Percentiles rank a stretch among this genome's conserved stretches.
phyloP scores from a whole-genome alignment of 371 early-diverging fungal species.

The Mucor ambiguus region DNA sequence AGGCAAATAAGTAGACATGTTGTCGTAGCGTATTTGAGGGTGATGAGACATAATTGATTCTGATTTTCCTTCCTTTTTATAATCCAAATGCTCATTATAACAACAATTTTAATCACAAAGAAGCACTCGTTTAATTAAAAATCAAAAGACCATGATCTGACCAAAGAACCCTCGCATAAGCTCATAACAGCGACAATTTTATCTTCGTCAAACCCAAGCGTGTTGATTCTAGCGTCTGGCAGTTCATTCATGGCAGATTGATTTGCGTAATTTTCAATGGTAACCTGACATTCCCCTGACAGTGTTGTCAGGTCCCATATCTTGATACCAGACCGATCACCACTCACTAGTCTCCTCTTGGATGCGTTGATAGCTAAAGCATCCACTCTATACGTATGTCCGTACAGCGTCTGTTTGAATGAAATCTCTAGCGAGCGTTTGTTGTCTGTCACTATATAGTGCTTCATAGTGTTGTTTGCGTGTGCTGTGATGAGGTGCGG shows the following conservation, averaged over 20 bases:
- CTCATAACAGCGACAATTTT: conserved; percentile 36
- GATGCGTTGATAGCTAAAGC: conserved; percentile 36
- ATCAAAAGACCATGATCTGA: conserved; percentile 33
- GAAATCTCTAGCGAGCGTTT: conserved; percentile 24
- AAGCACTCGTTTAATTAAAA: background rate
- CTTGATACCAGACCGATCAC: conserved; percentile 45
- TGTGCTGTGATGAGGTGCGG: conserved; percentile 53
- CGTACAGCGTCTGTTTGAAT: conserved; percentile 43
- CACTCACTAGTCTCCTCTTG: conserved; percentile 42
- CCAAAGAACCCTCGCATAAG: background rate
- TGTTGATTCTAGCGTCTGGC: conserved; percentile 24
- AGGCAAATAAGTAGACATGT: background rate
- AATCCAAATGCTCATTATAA: background rate
- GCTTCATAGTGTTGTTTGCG: conserved; percentile 53
- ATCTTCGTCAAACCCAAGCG: conserved; percentile 39
- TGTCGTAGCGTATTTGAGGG: background rate
- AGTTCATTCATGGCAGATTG: conserved; percentile 19
- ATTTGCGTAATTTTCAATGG: conserved; percentile 2
- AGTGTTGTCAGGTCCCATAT: conserved; percentile 40
- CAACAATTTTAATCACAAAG: background rate
- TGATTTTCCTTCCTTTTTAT: background rate
- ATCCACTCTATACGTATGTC: conserved; percentile 49
- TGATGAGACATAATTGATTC: background rate
- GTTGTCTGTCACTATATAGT: conserved; percentile 32
- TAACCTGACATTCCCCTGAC: conserved; percentile 8